Conservation (phyloP, 139 green algal genomes). For the Micromonas pusilla region DNA sequence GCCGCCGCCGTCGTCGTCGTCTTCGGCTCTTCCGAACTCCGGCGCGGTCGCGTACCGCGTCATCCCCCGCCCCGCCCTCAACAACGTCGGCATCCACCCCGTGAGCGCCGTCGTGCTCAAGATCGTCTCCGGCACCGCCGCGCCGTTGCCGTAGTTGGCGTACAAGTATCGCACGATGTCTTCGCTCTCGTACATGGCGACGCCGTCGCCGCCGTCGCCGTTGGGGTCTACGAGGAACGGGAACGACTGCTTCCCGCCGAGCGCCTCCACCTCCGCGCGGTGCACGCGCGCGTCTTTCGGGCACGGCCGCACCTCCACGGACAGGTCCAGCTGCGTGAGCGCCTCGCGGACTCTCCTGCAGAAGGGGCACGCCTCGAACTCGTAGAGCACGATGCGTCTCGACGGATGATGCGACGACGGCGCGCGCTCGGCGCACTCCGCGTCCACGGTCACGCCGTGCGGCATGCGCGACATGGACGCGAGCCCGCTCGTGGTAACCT, state of each 20-base stretch:
- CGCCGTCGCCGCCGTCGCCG: conserved; percentile 14
- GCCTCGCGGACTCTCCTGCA: conserved; percentile 44
- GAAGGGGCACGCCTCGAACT: conserved; percentile 38
- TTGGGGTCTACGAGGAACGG: conserved; percentile 35
- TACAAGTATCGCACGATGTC: conserved; percentile 39
- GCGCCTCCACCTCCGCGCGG: conserved; percentile 46
- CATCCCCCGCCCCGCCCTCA: conserved; percentile 35
- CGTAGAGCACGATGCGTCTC: conserved; percentile 22
- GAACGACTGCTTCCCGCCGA: conserved; percentile 6
- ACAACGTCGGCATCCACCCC: conserved; percentile 39
- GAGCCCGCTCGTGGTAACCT: conserved; percentile 10
- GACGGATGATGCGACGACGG: too few relatives aligned
- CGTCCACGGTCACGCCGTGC: background rate
- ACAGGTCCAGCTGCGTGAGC: conserved; percentile 61
- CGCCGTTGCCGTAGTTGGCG: conserved; percentile 24
- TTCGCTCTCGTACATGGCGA: conserved; percentile 35
- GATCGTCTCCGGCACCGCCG: background rate
- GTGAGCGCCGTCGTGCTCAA: conserved; percentile 28
- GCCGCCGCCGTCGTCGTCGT: too few relatives aligned
- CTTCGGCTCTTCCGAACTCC: too few relatives aligned
- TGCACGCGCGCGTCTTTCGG: conserved; percentile 47
- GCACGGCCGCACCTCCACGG: conserved; percentile 70
- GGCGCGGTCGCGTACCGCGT: conserved; percentile 23
- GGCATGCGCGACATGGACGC: background rate
- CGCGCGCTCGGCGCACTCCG: background rate